Base-by-base conservation (phyloP, 2,329 filamentous ascomycete genomes). In the Endoconidiophora laricicola region DNA sequence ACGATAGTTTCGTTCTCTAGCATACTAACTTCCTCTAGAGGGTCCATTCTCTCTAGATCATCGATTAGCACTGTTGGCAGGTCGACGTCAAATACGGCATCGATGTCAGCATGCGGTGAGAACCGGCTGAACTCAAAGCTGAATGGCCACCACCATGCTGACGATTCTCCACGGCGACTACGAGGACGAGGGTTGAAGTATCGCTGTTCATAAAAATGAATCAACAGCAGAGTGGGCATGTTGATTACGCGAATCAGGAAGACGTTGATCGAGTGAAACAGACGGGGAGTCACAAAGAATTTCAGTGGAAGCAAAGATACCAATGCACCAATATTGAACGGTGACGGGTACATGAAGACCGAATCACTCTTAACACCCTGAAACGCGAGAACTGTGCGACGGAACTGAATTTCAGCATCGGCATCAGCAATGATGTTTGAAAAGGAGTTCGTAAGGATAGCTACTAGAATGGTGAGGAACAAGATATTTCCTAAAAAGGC, bases 401-500 rank as follows among this genome's bases (percentile, higher is more conserved):
- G 75, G 60, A 83, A 86, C 55, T 81, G 77, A 24, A 84, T 79
- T 61, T 86, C 81, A 3, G 79, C 77, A 0, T 74, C 74, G 16
- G 80, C 78, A 55, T 83, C 79, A 46, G 70, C 69, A n/a, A 80
- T 78, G 46, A 86, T 79, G 49, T 75, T 78, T 49, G 76, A 77
- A 59, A 84, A 84, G 0, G 80, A 84, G 58, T 82, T 83, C 52
- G 74, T 80, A 29, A 86, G 71, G 65, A 84, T 83, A 16, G 81
- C 81, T 1, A 86, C 79, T 2, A 85, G 69, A 55, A 86, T 81
- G 1, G 81, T 85, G 39, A 85, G 66, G 64, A 86, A 85, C 38
- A 86, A 70, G 0, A 79, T 84, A 61, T 86, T 85, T 46, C 81
- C 81, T 6, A 86, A 67, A 58, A 85, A 84, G 4, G 81, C 79